Evolutionary conservation across 352 stramenopile genomes (phyloP).

Genomic region (Blastocystis sp.): DNA sequence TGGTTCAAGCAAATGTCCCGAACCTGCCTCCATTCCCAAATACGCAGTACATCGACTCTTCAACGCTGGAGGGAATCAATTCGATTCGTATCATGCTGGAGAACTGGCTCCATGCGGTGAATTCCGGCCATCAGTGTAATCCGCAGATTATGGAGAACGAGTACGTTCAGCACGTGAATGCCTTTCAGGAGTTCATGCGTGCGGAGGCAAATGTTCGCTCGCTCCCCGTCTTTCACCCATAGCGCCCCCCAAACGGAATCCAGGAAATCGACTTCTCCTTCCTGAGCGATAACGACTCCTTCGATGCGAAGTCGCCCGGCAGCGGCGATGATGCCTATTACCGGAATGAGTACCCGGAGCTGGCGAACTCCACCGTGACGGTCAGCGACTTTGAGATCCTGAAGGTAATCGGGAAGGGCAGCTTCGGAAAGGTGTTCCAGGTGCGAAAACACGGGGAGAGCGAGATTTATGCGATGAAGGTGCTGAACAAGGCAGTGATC

Average conservation of each 20-base stretch:
- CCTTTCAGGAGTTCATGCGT: conserved; percentile 68
- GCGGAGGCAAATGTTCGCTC: conserved; percentile 36
- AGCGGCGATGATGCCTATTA: conserved; percentile 57
- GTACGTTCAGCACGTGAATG: conserved; percentile 68
- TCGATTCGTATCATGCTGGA: conserved; percentile 53
- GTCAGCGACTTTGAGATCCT: conserved; percentile 91
- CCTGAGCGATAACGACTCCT: conserved; percentile 58
- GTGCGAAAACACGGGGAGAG: conserved; percentile 84
- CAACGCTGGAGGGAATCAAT: conserved; percentile 53
- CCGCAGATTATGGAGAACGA: conserved; percentile 65
- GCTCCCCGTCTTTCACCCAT: conserved; percentile 6
- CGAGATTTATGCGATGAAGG: conserved; percentile 95
- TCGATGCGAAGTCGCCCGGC: conserved; percentile 19
- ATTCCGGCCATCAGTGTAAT: neutral
- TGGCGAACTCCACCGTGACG: conserved; percentile 76
- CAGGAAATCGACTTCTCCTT: conserved; percentile 64
- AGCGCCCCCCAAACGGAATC: conserved; percentile 52
- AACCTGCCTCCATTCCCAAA: conserved; percentile 48
- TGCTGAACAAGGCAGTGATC: conserved; percentile 97
- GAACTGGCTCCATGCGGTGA: conserved; percentile 51
- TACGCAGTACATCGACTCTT: conserved; percentile 42
- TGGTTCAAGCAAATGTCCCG: conserved; percentile 61
- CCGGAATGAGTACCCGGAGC: conserved; percentile 43
- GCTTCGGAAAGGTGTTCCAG: conserved; percentile 81
- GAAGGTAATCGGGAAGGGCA: conserved; percentile 90